Conservation (phyloP, 2,329 filamentous ascomycete species). For the Fusarium verrucosum region DNA sequence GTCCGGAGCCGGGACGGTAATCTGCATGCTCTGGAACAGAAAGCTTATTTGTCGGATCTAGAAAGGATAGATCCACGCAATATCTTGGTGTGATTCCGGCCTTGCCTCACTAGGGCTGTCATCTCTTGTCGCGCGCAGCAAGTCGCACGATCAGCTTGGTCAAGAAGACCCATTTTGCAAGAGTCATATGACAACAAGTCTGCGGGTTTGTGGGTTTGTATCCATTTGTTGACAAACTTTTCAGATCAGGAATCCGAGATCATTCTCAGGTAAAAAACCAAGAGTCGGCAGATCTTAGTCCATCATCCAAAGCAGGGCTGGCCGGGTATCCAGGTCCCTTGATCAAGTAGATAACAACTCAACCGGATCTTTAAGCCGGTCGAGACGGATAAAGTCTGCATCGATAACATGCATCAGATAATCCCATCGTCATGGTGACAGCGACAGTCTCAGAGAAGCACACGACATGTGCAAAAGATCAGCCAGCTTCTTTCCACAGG, state of each 20-base stretch:
- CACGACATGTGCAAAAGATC: constrained; percentile 29
- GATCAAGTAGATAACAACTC: constrained; percentile 1
- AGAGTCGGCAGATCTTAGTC: constrained; percentile 10
- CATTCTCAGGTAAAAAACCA: not conserved
- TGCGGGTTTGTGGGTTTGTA: constrained; percentile 26
- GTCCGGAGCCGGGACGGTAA: constrained; percentile 38
- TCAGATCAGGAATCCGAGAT: not conserved
- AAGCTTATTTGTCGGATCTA: constrained; percentile 38
- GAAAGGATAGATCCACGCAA: constrained; percentile 20
- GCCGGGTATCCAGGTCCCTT: not conserved
- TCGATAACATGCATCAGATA: constrained; percentile 6
- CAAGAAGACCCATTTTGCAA: constrained; percentile 15
- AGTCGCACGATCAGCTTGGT: constrained; percentile 1
- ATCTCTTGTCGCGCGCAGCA: constrained; percentile 23
- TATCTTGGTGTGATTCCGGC: constrained; percentile 18
- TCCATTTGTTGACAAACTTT: constrained; percentile 17
- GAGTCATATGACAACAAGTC: constrained; percentile 25
- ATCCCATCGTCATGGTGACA: not conserved
- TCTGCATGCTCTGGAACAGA: constrained; percentile 35
- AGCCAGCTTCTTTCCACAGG: constrained; percentile 8
- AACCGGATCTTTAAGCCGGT: constrained; percentile 7
- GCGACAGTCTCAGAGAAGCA: constrained; percentile 16
- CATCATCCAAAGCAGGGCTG: constrained; percentile 1
- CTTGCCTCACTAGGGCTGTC: constrained; percentile 14
- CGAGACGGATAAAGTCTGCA: constrained; percentile 8